Evolutionary conservation across 1,284 basidiomycete genomes (phyloP).

Genomic region (Singerocomus inundabilis): DNA sequence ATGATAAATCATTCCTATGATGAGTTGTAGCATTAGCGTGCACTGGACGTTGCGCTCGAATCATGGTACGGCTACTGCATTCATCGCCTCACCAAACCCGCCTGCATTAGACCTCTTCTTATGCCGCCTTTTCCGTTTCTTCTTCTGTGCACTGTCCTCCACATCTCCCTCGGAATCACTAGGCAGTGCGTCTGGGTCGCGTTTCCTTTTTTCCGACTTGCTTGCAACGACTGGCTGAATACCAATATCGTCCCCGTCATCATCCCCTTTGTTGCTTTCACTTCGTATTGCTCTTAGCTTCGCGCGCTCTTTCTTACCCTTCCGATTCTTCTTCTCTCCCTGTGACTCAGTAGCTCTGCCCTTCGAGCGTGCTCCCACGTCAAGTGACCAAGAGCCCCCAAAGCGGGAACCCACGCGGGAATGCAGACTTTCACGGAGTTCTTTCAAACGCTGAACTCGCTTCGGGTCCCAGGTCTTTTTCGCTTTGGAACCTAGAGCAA

Average conservation of each 20-base stretch:
- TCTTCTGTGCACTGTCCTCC: slow-evolving; percentile 21
- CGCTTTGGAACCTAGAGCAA: slow-evolving; percentile 33
- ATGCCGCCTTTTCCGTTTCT: slow-evolving; percentile 39
- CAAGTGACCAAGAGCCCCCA: slow-evolving; percentile 20
- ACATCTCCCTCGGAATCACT: slow-evolving; percentile 1
- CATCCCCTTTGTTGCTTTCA: slow-evolving; percentile 11
- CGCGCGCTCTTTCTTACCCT: slow-evolving; percentile 74
- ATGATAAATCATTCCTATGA: too few relatives aligned
- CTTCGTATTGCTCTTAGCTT: slow-evolving; percentile 39
- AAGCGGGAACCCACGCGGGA: slow-evolving; percentile 19
- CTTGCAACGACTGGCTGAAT: background rate
- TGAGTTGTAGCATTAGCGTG: background rate
- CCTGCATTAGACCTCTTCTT: slow-evolving; percentile 25
- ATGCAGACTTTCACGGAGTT: slow-evolving; percentile 57
- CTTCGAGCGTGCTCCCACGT: slow-evolving; percentile 8
- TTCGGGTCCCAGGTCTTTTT: slow-evolving; percentile 56
- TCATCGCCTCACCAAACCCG: background rate
- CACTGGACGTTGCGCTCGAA: background rate
- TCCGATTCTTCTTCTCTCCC: slow-evolving; percentile 58
- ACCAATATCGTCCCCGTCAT: background rate
- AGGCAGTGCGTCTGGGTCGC: background rate
- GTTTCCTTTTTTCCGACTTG: slow-evolving; percentile 22
- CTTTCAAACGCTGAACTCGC: slow-evolving; percentile 69
- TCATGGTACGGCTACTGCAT: slow-evolving; percentile 7
- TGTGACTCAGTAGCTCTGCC: slow-evolving; percentile 9